phyloP scores from a whole-genome alignment of 2,329 filamentous ascomycete genomes.

The Penicillium sp. region DNA sequence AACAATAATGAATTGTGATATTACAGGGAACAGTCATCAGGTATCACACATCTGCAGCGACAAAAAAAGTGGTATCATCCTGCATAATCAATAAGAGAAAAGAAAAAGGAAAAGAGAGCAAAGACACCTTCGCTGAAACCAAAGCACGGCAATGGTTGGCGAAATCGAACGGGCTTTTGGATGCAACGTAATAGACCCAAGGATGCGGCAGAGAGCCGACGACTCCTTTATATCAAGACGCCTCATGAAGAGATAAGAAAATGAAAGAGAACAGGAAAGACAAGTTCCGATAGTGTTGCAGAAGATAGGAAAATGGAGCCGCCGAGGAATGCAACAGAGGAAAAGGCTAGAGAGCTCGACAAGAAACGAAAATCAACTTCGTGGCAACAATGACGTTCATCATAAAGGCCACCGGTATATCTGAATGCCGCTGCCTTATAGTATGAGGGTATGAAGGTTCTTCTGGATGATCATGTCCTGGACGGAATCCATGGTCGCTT shows the following conservation, averaged over 20 bases:
- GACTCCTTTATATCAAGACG: constrained; percentile 22
- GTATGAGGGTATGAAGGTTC: constrained; percentile 75
- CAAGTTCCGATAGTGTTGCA: background rate
- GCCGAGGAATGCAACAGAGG: constrained; percentile 27
- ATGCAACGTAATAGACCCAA: constrained; percentile 24
- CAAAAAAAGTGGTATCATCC: constrained; percentile 38
- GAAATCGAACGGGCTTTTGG: constrained; percentile 21
- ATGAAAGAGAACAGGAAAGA: constrained; percentile 8
- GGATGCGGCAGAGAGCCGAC: constrained; percentile 18
- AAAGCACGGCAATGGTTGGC: constrained; percentile 22
- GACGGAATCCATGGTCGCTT: constrained; percentile 82
- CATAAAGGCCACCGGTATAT: constrained; percentile 16
- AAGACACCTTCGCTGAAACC: constrained; percentile 24
- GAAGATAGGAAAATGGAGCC: constrained; percentile 15
- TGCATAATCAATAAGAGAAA: constrained; percentile 27
- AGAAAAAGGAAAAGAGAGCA: constrained; percentile 4
- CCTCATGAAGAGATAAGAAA: constrained; percentile 10
- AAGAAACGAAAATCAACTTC: constrained; percentile 20
- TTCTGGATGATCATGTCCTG: constrained; percentile 87
- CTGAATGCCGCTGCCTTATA: constrained; percentile 44
- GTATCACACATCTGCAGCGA: constrained; percentile 21
- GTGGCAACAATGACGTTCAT: constrained; percentile 22
- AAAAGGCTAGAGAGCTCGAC: constrained; percentile 20
- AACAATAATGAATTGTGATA: constrained; percentile 11
- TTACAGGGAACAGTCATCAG: constrained; percentile 21